Evolutionary conservation across 2,329 filamentous ascomycete species (phyloP), one percentile per base, ranked within the genome.

Genomic region (Fusarium scirpi): DNA sequence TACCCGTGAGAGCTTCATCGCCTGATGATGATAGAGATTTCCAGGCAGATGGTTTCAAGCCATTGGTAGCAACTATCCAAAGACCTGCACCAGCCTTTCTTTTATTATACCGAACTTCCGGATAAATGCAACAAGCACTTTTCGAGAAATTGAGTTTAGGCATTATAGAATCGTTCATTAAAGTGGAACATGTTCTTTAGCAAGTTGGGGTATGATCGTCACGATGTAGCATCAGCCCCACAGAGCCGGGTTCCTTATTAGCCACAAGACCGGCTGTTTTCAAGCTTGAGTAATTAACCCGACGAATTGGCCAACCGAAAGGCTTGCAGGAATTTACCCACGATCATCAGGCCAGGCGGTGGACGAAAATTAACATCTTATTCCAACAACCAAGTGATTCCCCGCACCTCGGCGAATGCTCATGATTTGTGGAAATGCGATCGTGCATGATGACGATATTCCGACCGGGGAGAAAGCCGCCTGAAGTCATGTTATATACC

Each of bases 201-300:
- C 45, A 34, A 30, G 46, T 38, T 29, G 29, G 51, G 66, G 47
- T 18, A 68, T 53, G 63, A 66, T 66, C 62, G 66, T 45, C 64
- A 9, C 4, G 64, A 15, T 6, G 65, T 68, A 3, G 64, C 15
- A 68, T 59, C 15, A 8, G 49, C 52, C 65, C 64, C 64, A 49
- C 56, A 20, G 58, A 59, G 45, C 58, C 58, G 51, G 64, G 64
- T 54, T 67, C 6, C 29, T 49, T 54, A 68, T 64, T 68, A 68
- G 65, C 65, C 65, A 59, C 9, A 18, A 57, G 43, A 41, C 64
- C 65, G 63, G 58, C 15, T 68, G 57, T 68, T 5, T 9, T 44
- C 47, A 25, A 48, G 11, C 5, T 6, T 30, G n/a, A 47, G 20
- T 24, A 8, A 49, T 40, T 46, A 32, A 32, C 55, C 60, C 16